Evolutionary conservation across 2,329 filamentous ascomycete species (phyloP), one percentile per base, ranked within the genome.

Genomic region (Penicillium sp.): DNA sequence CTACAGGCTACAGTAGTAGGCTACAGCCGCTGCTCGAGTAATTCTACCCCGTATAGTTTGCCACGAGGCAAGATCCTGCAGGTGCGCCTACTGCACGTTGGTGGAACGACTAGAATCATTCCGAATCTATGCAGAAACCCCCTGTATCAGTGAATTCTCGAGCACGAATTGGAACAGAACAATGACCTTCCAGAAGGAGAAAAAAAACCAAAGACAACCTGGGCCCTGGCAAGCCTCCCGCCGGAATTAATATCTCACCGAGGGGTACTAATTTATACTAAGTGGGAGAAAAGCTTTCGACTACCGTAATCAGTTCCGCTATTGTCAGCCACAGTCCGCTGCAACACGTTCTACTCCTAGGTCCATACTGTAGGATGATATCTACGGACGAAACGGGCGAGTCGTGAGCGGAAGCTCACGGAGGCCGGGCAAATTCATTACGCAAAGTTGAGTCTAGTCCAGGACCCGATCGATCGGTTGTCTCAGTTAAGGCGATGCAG

Each of bases 401-500:
- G 14, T 28, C 22, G 5, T 6, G 4, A 22, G 22, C 48, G 48
- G 48, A 58, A 58, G 34, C 42, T 28, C 5, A 25, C 55, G 55
- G 49, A 41, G 28, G 7, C 28, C 7, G 5, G 31, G 15, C 41
- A 2, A 31, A 25, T 20, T 45, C 22, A 25, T 34, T 47, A 17
- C 34, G 39, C 34, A 51, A 53, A 41, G 41, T 51, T 31, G 22
- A 58, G 55, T 48, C 55, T 15, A 34, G 28, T 49, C 55, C 38
- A 50, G 28, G 11, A 22, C 38, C 35, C 39, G 49, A 51, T 42
- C 55, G 55, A 58, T 58, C 41, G 31, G n/a, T 11, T 54, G 55
- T 58, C 55, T 58, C 55, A 48, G 31, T 28, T 48, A 28, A 17
- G 22, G 38, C 25, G 20, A 4, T 14, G 25, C 4, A 28, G 7